Percentiles rank a stretch among this genome's conserved stretches.
Conservation (phyloP, 352 stramenopile species). For the Halophytophthora batemanensis region DNA sequence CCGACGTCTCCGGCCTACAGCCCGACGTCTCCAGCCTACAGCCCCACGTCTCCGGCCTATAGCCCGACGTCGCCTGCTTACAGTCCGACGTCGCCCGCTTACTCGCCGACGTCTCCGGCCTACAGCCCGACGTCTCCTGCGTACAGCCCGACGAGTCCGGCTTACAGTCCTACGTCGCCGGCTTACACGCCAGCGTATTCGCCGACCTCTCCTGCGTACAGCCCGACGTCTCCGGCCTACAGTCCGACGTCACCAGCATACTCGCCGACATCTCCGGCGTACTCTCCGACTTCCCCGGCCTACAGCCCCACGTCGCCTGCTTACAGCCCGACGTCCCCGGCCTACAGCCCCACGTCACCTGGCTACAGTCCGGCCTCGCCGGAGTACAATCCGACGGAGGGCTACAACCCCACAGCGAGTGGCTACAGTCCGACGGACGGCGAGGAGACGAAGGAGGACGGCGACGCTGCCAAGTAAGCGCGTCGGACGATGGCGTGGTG, state of each 20-base stretch:
- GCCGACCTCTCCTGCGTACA: conserved; percentile 66
- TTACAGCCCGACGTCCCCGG: conserved; percentile 74
- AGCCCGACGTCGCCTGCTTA: conserved; percentile 57
- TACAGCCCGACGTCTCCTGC: conserved; percentile 61
- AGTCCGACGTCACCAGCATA: conserved; percentile 63
- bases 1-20: conserved; percentile 76
- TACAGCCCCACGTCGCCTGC: conserved; percentile 73
- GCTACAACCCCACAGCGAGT: conserved; percentile 69
- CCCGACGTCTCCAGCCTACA: conserved; percentile 64
- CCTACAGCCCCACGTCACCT: conserved; percentile 72
- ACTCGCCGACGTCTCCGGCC: conserved; percentile 55
- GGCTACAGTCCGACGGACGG: conserved; percentile 73
- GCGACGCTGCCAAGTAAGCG: conserved; percentile 25
- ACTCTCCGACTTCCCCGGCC: conserved; percentile 57
- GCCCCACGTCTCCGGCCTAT: conserved; percentile 40
- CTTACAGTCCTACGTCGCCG: conserved; percentile 59
- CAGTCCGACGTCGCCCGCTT: conserved; percentile 59
- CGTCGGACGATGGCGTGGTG: conserved; percentile 7
- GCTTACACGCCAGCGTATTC: conserved; percentile 66
- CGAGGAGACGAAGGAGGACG: conserved; percentile 43
- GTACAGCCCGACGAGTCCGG: conserved; percentile 62
- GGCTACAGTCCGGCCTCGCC: conserved; percentile 77
- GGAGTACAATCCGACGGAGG: conserved; percentile 81
- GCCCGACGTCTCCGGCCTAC: conserved; percentile 82
- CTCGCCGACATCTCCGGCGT: conserved; percentile 61